Evolutionary conservation across 2,329 filamentous ascomycete genomes (phyloP).

Genomic region (Trichoderma breve): DNA sequence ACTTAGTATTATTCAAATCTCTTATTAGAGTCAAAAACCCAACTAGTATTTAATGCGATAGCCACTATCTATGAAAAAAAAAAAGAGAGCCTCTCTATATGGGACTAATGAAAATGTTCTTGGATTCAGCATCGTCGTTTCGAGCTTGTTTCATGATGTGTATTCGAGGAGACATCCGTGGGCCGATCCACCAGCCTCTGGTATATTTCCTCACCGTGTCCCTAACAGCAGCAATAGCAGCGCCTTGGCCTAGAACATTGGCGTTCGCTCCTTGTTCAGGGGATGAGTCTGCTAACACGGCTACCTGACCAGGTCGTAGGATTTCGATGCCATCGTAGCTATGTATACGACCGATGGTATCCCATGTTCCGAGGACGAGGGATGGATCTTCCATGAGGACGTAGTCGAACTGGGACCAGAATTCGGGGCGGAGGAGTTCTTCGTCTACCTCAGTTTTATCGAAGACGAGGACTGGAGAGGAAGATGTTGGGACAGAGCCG

Average conservation of each 20-base stretch:
- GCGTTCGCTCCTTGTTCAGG: conserved; percentile 5
- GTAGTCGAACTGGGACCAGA: conserved; percentile 66
- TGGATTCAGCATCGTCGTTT: conserved; percentile 2
- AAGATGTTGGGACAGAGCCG: conserved; percentile 33
- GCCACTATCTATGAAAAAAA: too few relatives aligned
- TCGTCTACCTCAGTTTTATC: conserved; percentile 61
- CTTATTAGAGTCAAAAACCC: background rate
- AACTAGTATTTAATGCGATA: background rate
- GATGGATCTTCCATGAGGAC: conserved; percentile 54
- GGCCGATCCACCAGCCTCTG: conserved; percentile 64
- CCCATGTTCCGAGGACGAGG: conserved; percentile 52
- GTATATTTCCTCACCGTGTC: conserved; percentile 45
- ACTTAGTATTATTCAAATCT: background rate
- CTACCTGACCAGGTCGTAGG: conserved; percentile 46
- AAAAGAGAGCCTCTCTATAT: background rate
- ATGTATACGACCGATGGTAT: conserved; percentile 54
- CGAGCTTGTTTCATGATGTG: conserved; percentile 45
- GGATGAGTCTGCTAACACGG: background rate
- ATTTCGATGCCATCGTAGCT: conserved; percentile 60
- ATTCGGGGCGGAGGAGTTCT: conserved; percentile 46
- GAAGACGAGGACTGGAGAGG: conserved; percentile 40
- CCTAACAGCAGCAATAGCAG: conserved; percentile 39
- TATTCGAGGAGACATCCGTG: conserved; percentile 57
- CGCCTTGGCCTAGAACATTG: conserved; percentile 47
- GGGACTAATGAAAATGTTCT: background rate